Percentiles rank a stretch among this genome's conserved stretches.
phyloP scores from a whole-genome alignment of 305 asterid species.

The Solanum chacoense region DNA sequence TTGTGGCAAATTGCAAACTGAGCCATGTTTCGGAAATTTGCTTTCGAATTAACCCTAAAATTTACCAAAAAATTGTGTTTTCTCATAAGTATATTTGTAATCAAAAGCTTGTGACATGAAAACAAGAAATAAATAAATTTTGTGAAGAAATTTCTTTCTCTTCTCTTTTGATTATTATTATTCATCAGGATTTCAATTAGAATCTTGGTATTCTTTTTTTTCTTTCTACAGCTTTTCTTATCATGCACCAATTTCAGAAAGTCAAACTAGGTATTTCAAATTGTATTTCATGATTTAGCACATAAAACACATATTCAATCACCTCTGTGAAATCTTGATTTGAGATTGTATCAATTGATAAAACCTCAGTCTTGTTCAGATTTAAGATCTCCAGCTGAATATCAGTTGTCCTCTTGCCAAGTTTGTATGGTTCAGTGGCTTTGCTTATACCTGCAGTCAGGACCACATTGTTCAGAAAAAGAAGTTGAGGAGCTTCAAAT shows the following conservation, averaged over 20 bases:
- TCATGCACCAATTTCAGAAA: neutral
- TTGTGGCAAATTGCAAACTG: neutral
- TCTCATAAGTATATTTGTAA: neutral
- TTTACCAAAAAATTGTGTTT: neutral
- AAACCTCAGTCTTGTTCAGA: conserved; percentile 83
- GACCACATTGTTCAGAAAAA: conserved; percentile 5
- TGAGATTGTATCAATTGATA: conserved; percentile 83
- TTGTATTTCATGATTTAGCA: neutral
- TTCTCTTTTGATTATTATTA: neutral
- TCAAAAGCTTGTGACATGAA: neutral
- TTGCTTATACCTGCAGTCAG: conserved; percentile 70
- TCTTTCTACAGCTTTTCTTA: neutral
- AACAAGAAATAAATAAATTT: neutral
- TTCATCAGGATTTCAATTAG: neutral
- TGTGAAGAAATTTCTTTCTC: neutral
- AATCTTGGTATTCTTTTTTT: neutral
- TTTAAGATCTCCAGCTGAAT: conserved; percentile 80
- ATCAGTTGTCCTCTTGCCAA: conserved; percentile 79
- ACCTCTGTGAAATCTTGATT: conserved; percentile 99
- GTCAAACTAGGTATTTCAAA: neutral
- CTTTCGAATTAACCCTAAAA: neutral
- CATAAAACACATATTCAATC: conserved; percentile 8
- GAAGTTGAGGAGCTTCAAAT: neutral
- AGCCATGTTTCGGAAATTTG: neutral
- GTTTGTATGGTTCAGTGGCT: conserved; percentile 75